These are phyloP conservation scores for Madurella fahalii DNA, from an alignment of 2,329 filamentous ascomycete species.

Conservation along the genomic window DNA sequence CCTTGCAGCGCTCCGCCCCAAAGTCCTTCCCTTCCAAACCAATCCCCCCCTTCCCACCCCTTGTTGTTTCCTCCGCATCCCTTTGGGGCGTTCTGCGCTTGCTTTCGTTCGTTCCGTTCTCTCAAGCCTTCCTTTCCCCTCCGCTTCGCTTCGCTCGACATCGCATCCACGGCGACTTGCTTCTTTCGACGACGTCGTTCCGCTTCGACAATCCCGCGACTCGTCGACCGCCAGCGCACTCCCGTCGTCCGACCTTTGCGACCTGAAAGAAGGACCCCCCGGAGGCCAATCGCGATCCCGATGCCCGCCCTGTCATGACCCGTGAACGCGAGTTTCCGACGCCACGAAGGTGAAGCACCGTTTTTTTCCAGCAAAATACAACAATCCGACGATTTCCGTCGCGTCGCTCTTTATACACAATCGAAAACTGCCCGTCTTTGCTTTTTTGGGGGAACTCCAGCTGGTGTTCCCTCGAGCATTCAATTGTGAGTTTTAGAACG, in stretches of 20 bases:
- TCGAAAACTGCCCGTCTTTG: slow-evolving; percentile 10
- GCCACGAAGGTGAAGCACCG: slow-evolving; percentile 27
- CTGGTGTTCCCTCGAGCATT: slow-evolving; percentile 1
- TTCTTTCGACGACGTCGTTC: slow-evolving; percentile 24
- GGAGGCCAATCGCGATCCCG: slow-evolving; percentile 27
- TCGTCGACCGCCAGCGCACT: slow-evolving; percentile 18
- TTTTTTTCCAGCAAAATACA: slow-evolving; percentile 18
- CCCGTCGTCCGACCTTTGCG: slow-evolving; percentile 15
- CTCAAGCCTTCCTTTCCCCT: slow-evolving; percentile 16
- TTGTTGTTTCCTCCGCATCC: slow-evolving; percentile 19
- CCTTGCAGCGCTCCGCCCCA: slow-evolving; percentile 28
- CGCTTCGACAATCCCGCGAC: slow-evolving; percentile 26
- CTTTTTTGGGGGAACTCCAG: slow-evolving; percentile 3
- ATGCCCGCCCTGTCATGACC: slow-evolving; percentile 31
- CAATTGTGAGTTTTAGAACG: slow-evolving; percentile 24
- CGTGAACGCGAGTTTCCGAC: slow-evolving; percentile 23
- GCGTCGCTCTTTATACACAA: slow-evolving; percentile 41
- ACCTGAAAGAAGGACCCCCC: slow-evolving; percentile 23
- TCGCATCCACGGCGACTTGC: slow-evolving; percentile 25
- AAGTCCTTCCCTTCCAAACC: slow-evolving; percentile 20
- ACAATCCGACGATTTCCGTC: slow-evolving; percentile 42
- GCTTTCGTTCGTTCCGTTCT: slow-evolving; percentile 22
- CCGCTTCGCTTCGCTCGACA: slow-evolving; percentile 28
- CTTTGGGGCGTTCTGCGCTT: slow-evolving; percentile 3
- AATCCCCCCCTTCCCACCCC: slow-evolving; percentile 22